Evolutionary conservation across 345 rosid species (phyloP).

Genomic region (Eucalyptus decipiens): DNA sequence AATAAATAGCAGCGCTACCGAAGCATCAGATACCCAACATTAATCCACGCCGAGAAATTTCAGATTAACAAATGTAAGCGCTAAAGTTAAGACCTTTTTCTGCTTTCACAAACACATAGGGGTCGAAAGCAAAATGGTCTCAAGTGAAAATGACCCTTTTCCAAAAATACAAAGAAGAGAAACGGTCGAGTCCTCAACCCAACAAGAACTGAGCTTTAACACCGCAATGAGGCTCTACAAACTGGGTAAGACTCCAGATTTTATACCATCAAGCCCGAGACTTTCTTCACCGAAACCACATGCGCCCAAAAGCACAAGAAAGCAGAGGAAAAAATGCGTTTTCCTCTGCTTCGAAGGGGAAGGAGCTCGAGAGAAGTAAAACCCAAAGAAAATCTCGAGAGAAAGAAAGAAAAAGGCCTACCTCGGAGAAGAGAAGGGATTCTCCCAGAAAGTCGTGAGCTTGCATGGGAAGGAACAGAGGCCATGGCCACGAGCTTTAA

Average conservation of each 20-base stretch:
- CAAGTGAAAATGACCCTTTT: neutral
- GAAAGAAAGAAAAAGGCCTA: neutral
- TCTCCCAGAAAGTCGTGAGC: neutral
- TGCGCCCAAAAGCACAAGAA: neutral
- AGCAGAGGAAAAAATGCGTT: neutral
- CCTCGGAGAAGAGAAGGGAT: neutral
- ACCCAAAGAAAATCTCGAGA: neutral
- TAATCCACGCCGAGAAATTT: neutral
- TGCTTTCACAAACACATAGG: neutral
- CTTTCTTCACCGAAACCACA: neutral
- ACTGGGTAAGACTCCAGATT: neutral
- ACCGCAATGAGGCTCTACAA: neutral
- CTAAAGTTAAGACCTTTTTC: neutral
- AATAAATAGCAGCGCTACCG: neutral
- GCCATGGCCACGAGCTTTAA: neutral
- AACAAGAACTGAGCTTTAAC: neutral
- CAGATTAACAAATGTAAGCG: neutral
- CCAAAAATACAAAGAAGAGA: neutral
- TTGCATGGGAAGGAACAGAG: neutral
- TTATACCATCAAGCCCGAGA: neutral
- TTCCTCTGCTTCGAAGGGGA: neutral
- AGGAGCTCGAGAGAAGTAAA: neutral
- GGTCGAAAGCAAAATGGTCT: neutral
- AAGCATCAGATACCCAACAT: neutral
- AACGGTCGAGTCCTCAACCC: neutral